Evolutionary conservation across 2,329 filamentous ascomycete genomes (phyloP).

Genomic region (Pseudocercospora crystallina): DNA sequence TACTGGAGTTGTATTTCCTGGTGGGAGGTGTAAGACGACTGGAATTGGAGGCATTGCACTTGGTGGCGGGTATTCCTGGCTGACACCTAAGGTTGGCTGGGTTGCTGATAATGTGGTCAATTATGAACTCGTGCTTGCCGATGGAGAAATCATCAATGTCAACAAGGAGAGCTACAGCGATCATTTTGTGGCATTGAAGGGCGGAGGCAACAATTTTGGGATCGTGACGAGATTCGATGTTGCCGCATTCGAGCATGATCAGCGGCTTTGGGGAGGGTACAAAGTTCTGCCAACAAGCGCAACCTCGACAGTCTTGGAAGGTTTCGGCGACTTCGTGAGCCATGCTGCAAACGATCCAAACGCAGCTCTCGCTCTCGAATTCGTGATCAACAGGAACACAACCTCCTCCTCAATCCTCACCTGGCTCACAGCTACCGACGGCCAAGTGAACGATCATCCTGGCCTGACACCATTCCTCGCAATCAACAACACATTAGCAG

Average conservation of each 20-base stretch:
- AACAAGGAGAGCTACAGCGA: constrained; percentile 14
- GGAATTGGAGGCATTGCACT: constrained; percentile 49
- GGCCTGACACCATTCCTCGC: not conserved
- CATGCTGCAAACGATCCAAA: not conserved
- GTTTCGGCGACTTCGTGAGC: constrained; percentile 4
- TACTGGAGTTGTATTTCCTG: constrained; percentile 3
- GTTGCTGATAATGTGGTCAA: constrained; percentile 39
- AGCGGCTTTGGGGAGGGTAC: constrained; percentile 4
- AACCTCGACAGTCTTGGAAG: constrained; percentile 2
- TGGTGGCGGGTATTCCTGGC: constrained; percentile 51
- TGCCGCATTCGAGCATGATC: not conserved
- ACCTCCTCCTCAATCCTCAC: not conserved
- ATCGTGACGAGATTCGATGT: constrained; percentile 26
- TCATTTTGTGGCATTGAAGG: constrained; percentile 28
- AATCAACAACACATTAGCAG: not conserved
- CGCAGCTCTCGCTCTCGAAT: constrained; percentile 5
- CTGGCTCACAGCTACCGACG: constrained; percentile 6
- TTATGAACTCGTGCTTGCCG: constrained; percentile 25
- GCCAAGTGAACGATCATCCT: not conserved
- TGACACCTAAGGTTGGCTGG: constrained; percentile 49
- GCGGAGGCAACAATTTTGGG: constrained; percentile 22
- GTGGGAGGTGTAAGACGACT: constrained; percentile 12
- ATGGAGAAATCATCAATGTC: constrained; percentile 19
- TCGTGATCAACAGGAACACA: not conserved
- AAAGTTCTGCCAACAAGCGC: constrained; percentile 2